Conservation (phyloP, 1,284 basidiomycete species). For the Moesziomyces sp. region DNA sequence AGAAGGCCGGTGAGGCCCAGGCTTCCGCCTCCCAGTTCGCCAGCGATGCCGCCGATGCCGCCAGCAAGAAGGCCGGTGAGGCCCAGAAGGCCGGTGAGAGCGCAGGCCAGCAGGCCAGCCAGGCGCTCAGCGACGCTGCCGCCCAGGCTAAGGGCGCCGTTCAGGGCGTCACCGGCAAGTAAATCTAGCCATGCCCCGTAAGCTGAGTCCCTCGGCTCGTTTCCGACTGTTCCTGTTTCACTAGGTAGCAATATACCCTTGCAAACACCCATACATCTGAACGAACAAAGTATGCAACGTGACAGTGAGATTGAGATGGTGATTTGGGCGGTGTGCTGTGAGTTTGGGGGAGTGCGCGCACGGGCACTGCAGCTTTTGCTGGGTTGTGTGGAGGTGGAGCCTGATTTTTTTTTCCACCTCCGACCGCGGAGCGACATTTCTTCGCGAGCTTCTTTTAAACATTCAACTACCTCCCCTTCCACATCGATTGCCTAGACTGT, state of each 20-base stretch:
- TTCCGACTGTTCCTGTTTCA: not conserved
- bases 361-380: too few species aligned
- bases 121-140: slow-evolving; percentile 48
- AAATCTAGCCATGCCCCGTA: not conserved
- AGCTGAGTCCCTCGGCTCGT: not conserved
- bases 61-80: slow-evolving; percentile 34
- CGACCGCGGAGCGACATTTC: not conserved
- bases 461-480: not conserved
- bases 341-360: not conserved
- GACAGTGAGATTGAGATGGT: too few species aligned
- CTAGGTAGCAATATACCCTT: slow-evolving; percentile 37
- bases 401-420: not conserved
- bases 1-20: slow-evolving; percentile 30
- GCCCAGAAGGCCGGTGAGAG: slow-evolving; percentile 23
- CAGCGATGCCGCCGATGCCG: slow-evolving; percentile 22
- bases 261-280: slow-evolving; percentile 1
- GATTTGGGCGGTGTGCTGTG: not conserved
- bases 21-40: slow-evolving; percentile 16
- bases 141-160: slow-evolving; percentile 47
- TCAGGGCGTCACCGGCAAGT: slow-evolving; percentile 39
- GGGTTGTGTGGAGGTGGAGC: slow-evolving; percentile 15
- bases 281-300: not conserved
- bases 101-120: slow-evolving; percentile 28
- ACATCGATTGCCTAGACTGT: not conserved
- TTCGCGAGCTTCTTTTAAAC: slow-evolving; percentile 2